phyloP scores from a whole-genome alignment of 148 eudicot species.

The Camellia japonica region DNA sequence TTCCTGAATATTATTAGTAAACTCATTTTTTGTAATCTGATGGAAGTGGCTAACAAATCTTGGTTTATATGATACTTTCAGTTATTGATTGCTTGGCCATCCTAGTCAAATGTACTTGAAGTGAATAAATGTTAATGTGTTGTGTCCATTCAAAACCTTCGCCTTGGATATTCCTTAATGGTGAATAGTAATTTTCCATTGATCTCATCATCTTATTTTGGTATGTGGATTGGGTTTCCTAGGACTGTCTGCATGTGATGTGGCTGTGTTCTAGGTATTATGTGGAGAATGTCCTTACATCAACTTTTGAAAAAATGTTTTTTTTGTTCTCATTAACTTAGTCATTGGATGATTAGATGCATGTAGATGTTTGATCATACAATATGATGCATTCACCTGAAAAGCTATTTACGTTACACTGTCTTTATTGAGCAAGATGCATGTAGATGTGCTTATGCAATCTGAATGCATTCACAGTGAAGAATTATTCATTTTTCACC shows the following conservation, averaged over 20 bases:
- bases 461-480: neutral
- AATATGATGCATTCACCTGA: neutral
- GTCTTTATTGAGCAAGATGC: neutral
- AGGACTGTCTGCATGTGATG: neutral
- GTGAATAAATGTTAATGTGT: neutral
- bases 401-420: neutral
- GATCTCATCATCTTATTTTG: too few relatives aligned
- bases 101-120: neutral
- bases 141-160: neutral
- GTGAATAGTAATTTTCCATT: neutral
- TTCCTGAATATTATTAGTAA: too few relatives aligned
- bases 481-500: neutral
- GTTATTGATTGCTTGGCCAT: neutral
- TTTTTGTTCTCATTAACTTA: neutral
- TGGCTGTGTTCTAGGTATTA: neutral
- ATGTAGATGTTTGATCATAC: neutral
- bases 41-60: neutral
- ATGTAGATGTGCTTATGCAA: neutral
- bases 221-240: neutral
- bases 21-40: neutral
- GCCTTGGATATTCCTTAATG: neutral
- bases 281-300: neutral
- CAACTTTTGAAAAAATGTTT: neutral
- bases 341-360: neutral
- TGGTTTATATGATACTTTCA: neutral